Percentiles rank a stretch among this genome's conserved stretches.
phyloP scores from a whole-genome alignment of 148 eudicot species.

The Spergularia bocconei region DNA sequence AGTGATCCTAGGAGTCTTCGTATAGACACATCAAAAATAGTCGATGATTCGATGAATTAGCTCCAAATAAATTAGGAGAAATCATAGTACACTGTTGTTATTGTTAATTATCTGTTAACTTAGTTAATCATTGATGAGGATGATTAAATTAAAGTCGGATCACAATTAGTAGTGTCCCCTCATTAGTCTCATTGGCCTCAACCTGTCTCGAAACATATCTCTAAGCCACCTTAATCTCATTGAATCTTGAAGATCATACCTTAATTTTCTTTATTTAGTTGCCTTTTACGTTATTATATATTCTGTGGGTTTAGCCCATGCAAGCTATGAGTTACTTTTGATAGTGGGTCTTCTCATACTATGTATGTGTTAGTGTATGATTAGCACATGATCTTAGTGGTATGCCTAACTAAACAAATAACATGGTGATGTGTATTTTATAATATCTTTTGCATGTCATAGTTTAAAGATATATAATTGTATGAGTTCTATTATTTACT shows the following conservation, averaged over 20 bases:
- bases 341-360: neutral
- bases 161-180: neutral
- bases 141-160: neutral
- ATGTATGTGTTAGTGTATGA: neutral
- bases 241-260: neutral
- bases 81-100: too few relatives aligned
- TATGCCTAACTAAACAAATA: neutral
- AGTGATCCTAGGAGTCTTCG: too few relatives aligned
- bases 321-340: neutral
- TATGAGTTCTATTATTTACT: too few relatives aligned
- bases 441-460: neutral
- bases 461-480: neutral
- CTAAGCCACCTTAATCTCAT: neutral
- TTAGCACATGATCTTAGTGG: neutral
- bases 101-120: too few relatives aligned
- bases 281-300: neutral
- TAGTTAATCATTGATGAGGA: too few relatives aligned
- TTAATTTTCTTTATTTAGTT: neutral
- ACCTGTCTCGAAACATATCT: neutral
- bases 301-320: neutral
- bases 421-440: neutral
- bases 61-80: too few relatives aligned
- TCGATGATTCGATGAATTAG: too few relatives aligned
- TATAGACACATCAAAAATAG: too few relatives aligned
- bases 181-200: neutral